Evolutionary conservation across 345 rosid species (phyloP), one percentile per base, ranked within the genome.

Genomic region (Rhizophora mangle): DNA sequence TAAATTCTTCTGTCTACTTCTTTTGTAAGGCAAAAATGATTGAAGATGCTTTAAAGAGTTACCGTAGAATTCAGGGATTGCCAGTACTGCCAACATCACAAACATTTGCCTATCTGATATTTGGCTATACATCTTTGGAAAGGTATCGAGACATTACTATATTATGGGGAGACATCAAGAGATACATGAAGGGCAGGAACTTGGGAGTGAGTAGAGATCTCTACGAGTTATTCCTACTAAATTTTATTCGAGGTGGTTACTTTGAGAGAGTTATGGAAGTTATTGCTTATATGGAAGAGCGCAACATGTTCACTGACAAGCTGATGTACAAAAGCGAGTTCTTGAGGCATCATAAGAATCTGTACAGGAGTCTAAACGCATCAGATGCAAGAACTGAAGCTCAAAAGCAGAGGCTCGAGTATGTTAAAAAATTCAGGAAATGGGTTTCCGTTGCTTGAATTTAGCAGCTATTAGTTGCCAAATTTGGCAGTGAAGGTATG

Each of bases 191-290:
- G 21, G 71, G 36, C 78, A 70, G 64, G 55, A 70, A 61, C 67
- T 78, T 93, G 31, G 49, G 24, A 10, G 73, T 82, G 60, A 80
- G 83, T 67, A 75, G 82, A 79, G 98, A 94, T 83, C 65, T 89
- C 26, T 87, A 77, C 6, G 96, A 91, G 85, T 63, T 80, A 69
- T 74, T 94, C 72, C 78, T 89, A 6, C 67, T 89, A 74, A 85
- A 77, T 76, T 87, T 94, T 74, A 82, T 94, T 68, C 85, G 80
- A 72, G 98, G 93, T 62, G 97, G 97, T 68, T 91, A 88, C 82
- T 94, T 94, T 72, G 98, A 89, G 81, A 88, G 98, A 72, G 93
- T 88, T 67, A 81, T 87, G 87, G 96, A 91, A 81, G 81, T 89
- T 24, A 82, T 89, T 64, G 63, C 63, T 78, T 81, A 69, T 51